Evolutionary conservation across 2,329 filamentous ascomycete species (phyloP), one percentile per base, ranked within the genome.

Genomic region (Aspergillus amoenus): DNA sequence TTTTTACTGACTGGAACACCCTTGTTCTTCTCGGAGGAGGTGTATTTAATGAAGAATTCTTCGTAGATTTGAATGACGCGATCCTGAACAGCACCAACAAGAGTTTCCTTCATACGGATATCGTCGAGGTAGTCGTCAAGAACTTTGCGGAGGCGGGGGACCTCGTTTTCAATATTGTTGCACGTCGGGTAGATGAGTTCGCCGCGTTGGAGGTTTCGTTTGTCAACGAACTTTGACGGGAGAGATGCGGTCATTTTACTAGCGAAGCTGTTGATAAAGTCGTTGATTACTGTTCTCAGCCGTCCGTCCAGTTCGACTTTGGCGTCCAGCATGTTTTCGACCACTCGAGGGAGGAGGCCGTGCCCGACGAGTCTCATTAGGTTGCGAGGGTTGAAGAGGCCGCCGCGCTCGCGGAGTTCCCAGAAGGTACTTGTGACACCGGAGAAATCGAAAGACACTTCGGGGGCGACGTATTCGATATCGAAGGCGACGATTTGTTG

Each of bases 401-500:
- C 83, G 48, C 86, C 86, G 32, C 85, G 81, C 55, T 86, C 82
- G 41, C 86, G 83, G 3, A 89, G 77, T 66, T 88, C 86, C 79
- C 84, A 88, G 72, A 89, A 88, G 1, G 86, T 88, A 61, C 78
- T 84, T 5, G 84, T 85, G 12, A 88, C 76, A 49, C 79, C 81
- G n/a, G 84, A 85, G 70, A 88, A 87, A 72, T 88, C 86, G 69
- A 88, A 82, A 13, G 82, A 81, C 47, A 88, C 78, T 60, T 88
- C 86, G 4, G 86, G 85, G 2, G 84, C 82, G 18, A 87, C 83
- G 66, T 83, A 88, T 69, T 88, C 93, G 64, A 99, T 97, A 76
- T 99, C 94, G 60, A 99, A 92, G 9, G 93, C 93, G 24, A 99
- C 87, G 51, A 99, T 89, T 71, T 97, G 91, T 70, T 97, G 95